Percentiles rank a stretch among this genome's conserved stretches.
Evolutionary conservation across 371 early-diverging fungal genomes (phyloP).

Genomic region (Mucor sp.): DNA sequence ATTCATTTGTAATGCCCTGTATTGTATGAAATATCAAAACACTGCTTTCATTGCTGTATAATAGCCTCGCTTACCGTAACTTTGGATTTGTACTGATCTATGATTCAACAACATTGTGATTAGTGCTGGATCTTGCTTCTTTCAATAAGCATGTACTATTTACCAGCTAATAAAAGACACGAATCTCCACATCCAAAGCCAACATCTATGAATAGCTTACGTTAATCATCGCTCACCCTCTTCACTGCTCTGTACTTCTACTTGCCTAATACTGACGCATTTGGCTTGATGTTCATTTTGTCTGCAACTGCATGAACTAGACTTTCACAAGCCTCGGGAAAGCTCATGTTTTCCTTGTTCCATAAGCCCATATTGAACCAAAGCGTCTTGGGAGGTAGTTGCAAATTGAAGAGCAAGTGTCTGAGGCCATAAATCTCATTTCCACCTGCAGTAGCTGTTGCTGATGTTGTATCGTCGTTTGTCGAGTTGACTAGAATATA

Average conservation of each 20-base stretch:
- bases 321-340: constrained; percentile 34
- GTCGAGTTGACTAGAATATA: neutral
- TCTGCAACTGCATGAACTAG: constrained; percentile 25
- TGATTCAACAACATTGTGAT: neutral
- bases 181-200: constrained; percentile 59
- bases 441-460: neutral
- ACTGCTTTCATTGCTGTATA: neutral
- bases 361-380: constrained; percentile 59
- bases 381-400: constrained; percentile 35
- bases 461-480: neutral
- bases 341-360: constrained; percentile 20
- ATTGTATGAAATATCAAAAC: neutral
- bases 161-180: constrained; percentile 44
- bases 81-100: constrained; percentile 26
- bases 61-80: constrained; percentile 31
- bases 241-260: neutral
- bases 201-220: constrained; percentile 31
- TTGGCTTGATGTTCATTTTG: constrained; percentile 12
- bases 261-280: constrained; percentile 35
- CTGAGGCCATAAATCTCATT: constrained; percentile 39
- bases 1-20: constrained; percentile 54
- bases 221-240: neutral
- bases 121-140: neutral
- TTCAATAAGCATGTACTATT: neutral
- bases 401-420: constrained; percentile 35